These are phyloP conservation scores for Amanita fuliginea DNA, from an alignment of 768 basidiomycete genomes.

Conservation along the genomic window DNA sequence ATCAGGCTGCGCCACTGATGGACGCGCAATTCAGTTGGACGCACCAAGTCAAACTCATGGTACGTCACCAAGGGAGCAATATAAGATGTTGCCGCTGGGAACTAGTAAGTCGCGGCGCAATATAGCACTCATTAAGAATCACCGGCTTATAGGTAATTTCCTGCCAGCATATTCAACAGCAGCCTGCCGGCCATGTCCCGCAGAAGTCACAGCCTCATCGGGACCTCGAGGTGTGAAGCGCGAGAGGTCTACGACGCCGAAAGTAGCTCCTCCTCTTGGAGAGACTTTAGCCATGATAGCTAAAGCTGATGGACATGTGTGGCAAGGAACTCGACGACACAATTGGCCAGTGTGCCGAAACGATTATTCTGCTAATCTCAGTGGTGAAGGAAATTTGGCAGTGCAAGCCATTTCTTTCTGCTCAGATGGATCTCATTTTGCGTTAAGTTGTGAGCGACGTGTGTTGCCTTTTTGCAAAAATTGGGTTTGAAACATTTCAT, in stretches of 20 bases:
- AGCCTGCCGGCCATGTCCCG: background rate
- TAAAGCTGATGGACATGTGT: background rate
- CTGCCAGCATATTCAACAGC: background rate
- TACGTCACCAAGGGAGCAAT: background rate
- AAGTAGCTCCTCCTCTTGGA: background rate
- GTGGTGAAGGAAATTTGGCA: constrained; percentile 35
- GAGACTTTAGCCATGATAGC: background rate
- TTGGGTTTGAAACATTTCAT: background rate
- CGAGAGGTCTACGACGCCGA: constrained; percentile 11
- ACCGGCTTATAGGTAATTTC: background rate
- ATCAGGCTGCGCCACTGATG: background rate
- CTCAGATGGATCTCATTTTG: constrained; percentile 43
- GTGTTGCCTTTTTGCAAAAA: background rate
- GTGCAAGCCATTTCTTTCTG: constrained; percentile 39
- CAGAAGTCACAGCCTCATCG: background rate
- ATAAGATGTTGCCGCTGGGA: background rate
- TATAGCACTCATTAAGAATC: background rate
- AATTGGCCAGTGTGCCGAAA: constrained; percentile 39
- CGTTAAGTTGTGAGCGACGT: constrained; percentile 39
- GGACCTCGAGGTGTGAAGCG: constrained; percentile 14
- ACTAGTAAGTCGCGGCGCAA: background rate
- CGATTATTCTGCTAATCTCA: constrained; percentile 24
- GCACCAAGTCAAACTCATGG: background rate
- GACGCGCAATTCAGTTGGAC: background rate
- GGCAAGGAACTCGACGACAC: background rate